Percentiles rank a stretch among this genome's conserved stretches.
phyloP scores from a whole-genome alignment of 495 filamentous ascomycete genomes.

The Neurospora sp. region DNA sequence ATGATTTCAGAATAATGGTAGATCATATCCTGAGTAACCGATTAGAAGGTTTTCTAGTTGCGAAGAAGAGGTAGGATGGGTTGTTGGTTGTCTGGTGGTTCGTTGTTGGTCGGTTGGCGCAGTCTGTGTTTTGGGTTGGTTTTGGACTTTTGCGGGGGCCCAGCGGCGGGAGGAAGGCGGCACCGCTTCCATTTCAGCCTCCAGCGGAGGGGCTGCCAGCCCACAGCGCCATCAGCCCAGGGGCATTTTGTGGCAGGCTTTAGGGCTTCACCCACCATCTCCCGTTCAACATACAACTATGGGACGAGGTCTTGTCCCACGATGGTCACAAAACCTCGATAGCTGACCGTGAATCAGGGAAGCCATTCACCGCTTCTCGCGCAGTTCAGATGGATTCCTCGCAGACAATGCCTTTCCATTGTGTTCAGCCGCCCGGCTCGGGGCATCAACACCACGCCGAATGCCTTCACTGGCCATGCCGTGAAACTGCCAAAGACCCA shows the following conservation, averaged over 20 bases:
- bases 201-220: not conserved
- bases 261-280: not conserved
- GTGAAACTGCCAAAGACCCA: not conserved
- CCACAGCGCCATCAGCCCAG: not conserved
- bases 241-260: not conserved
- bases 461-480: not conserved
- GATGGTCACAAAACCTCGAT: not conserved
- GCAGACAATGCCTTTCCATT: not conserved
- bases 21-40: too few relatives aligned
- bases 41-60: too few relatives aligned
- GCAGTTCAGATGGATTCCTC: not conserved
- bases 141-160: not conserved
- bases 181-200: not conserved
- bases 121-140: not conserved
- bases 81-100: not conserved
- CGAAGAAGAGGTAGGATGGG: too few relatives aligned
- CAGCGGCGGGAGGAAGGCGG: not conserved
- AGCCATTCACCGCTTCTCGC: not conserved
- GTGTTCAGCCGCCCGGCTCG: not conserved
- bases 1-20: too few relatives aligned
- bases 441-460: not conserved
- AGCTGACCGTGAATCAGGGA: not conserved
- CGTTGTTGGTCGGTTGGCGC: not conserved
- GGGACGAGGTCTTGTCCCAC: not conserved
- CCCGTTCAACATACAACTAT: not conserved